phyloP scores from a whole-genome alignment of 495 filamentous ascomycete genomes.

The Annulohypoxylon nitens region DNA sequence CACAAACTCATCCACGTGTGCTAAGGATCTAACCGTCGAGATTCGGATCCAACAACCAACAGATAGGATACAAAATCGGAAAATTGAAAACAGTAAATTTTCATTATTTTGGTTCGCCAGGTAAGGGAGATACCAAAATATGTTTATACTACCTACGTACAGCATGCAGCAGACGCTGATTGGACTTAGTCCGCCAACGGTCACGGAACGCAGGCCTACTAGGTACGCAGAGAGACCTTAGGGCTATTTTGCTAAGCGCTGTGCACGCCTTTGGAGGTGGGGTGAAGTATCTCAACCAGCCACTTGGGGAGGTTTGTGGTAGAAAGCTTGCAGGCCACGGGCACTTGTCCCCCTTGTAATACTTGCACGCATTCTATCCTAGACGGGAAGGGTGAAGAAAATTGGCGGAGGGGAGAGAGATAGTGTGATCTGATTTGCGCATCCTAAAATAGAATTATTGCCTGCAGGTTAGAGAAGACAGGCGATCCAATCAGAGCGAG shows the following conservation, averaged over 20 bases:
- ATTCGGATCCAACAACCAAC: conserved; percentile 31
- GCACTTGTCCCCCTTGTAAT: conserved; percentile 29
- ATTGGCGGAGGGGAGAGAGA: conserved; percentile 18
- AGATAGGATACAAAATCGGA: conserved; percentile 22
- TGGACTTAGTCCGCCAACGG: conserved; percentile 22
- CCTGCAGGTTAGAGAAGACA: conserved; percentile 29
- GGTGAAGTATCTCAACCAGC: conserved; percentile 46
- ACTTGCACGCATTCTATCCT: conserved; percentile 28
- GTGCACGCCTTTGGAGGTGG: conserved; percentile 41
- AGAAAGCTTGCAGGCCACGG: conserved; percentile 30
- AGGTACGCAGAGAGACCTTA: conserved; percentile 31
- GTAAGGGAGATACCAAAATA: conserved; percentile 39
- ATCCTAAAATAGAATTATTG: conserved; percentile 47
- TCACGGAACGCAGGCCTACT: conserved; percentile 39
- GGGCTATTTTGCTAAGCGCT: conserved; percentile 49
- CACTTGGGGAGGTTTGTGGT: conserved; percentile 36
- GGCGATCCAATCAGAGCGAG: conserved; percentile 40
- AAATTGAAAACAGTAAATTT: conserved; percentile 34
- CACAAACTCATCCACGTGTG: conserved; percentile 22
- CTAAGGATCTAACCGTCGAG: conserved; percentile 15
- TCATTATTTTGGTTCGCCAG: conserved; percentile 23
- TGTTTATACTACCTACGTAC: conserved; percentile 40
- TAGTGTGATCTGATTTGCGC: conserved; percentile 39
- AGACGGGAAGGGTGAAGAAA: conserved; percentile 33
- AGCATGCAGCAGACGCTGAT: conserved; percentile 41